Percentiles rank a stretch among this genome's conserved stretches.
Evolutionary conservation across 352 stramenopile genomes (phyloP).

Genomic region (Globisporangium perplexum): DNA sequence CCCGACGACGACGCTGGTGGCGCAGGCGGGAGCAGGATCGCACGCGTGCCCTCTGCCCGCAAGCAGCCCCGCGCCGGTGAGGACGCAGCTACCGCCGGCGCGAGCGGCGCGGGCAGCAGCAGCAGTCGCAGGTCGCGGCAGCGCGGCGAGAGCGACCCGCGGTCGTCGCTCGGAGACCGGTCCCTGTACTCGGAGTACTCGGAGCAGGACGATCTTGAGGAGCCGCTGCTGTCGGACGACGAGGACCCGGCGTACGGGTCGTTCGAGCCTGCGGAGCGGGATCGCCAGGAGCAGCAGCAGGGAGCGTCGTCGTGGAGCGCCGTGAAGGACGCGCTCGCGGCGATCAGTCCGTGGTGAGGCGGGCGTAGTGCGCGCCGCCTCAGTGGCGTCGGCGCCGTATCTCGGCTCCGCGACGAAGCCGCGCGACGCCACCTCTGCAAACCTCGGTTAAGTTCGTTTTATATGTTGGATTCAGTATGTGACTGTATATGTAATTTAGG

Average conservation of each 20-base stretch:
- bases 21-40: background rate
- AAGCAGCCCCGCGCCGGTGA: constrained; percentile 2
- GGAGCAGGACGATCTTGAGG: constrained; percentile 46
- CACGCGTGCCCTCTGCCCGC: constrained; percentile 6
- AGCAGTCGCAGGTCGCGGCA: background rate
- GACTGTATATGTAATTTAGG: background rate
- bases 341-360: constrained; percentile 68
- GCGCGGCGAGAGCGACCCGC: background rate
- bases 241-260: constrained; percentile 69
- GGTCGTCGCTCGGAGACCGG: constrained; percentile 9
- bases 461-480: too few relatives aligned
- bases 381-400: too few relatives aligned
- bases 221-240: constrained; percentile 61
- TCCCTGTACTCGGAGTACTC: constrained; percentile 12
- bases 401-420: constrained; percentile 45
- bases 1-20: background rate
- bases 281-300: constrained; percentile 10
- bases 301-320: constrained; percentile 34
- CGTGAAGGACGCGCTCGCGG: constrained; percentile 46
- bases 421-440: constrained; percentile 23
- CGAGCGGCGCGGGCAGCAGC: background rate
- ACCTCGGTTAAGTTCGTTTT: too few relatives aligned
- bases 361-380: too few relatives aligned
- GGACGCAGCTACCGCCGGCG: background rate
- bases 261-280: constrained; percentile 21